phyloP scores from a whole-genome alignment of 108 stramenopile species.

The Aurantiochytrium sp. region DNA sequence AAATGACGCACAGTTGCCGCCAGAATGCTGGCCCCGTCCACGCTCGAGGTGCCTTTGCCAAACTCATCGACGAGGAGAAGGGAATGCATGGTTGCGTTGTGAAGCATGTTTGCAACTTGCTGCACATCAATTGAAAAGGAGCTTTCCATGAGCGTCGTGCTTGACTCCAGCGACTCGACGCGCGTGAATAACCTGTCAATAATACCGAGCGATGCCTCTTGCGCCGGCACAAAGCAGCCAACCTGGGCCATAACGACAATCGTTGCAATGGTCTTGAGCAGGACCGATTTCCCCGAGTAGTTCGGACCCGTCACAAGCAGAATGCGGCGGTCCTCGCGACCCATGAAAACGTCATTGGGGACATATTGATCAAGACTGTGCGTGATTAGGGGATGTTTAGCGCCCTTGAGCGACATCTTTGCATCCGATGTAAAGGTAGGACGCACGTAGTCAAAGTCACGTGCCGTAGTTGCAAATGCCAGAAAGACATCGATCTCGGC shows the following conservation, averaged over 20 bases:
- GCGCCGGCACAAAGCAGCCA: constrained; percentile 1
- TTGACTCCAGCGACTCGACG: neutral
- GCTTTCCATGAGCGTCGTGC: neutral
- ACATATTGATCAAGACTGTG: neutral
- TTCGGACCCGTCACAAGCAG: constrained; percentile 4
- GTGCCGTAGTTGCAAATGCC: neutral
- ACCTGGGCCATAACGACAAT: neutral
- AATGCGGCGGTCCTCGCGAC: neutral
- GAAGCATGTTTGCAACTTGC: neutral
- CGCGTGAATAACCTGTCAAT: neutral
- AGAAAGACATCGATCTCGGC: neutral
- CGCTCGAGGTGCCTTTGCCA: neutral
- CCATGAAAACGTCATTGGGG: neutral
- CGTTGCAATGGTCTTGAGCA: neutral
- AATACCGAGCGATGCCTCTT: neutral
- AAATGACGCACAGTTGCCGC: neutral
- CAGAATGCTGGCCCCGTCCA: neutral
- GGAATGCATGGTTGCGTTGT: neutral
- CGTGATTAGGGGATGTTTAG: neutral
- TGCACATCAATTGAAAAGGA: neutral
- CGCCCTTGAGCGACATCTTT: neutral
- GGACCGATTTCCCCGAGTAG: neutral
- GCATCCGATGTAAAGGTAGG: neutral
- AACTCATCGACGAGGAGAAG: neutral
- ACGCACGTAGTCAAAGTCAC: neutral